Percentiles rank a stretch among this genome's conserved stretches.
These are phyloP conservation scores for Claviceps pazoutovae DNA, from an alignment of 2,329 filamentous ascomycete genomes.

Conservation along the genomic window DNA sequence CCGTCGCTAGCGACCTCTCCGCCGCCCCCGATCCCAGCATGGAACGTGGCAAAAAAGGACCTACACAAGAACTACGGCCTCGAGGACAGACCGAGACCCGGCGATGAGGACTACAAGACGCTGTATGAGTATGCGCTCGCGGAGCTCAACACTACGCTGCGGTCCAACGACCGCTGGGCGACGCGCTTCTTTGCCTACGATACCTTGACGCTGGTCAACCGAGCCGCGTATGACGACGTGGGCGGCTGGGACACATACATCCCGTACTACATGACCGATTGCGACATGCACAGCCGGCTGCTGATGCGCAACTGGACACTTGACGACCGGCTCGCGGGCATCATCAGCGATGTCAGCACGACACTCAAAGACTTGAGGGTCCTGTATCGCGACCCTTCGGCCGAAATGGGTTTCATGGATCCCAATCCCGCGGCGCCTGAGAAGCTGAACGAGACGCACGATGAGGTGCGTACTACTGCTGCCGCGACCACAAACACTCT, in stretches of 20 bases:
- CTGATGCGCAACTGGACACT: conserved; percentile 30
- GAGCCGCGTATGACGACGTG: conserved; percentile 33
- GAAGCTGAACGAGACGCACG: background rate
- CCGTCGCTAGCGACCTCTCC: conserved; percentile 22
- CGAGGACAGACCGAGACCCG: conserved; percentile 19
- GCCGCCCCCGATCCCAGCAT: conserved; percentile 27
- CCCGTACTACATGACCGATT: conserved; percentile 44
- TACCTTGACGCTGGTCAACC: conserved; percentile 42
- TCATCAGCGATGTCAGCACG: conserved; percentile 31
- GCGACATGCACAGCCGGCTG: conserved; percentile 38
- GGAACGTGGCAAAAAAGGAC: conserved; percentile 27
- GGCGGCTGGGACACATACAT: conserved; percentile 45
- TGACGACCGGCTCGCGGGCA: conserved; percentile 23
- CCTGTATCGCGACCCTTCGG: conserved; percentile 28
- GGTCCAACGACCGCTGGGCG: conserved; percentile 29
- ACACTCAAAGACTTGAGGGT: conserved; percentile 30
- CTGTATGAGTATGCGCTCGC: conserved; percentile 26
- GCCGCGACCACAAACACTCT: background rate
- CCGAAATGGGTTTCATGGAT: conserved; percentile 22
- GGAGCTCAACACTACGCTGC: conserved; percentile 19
- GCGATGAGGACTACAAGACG: conserved; percentile 24
- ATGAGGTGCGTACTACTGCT: background rate
- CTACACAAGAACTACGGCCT: conserved; percentile 23
- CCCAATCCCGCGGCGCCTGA: conserved; percentile 22
- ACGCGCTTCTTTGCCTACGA: conserved; percentile 45